Percentiles rank a stretch among this genome's conserved stretches.
These are phyloP conservation scores for Didymella segeticola DNA, from an alignment of 2,329 filamentous ascomycete genomes.

Conservation along the genomic window DNA sequence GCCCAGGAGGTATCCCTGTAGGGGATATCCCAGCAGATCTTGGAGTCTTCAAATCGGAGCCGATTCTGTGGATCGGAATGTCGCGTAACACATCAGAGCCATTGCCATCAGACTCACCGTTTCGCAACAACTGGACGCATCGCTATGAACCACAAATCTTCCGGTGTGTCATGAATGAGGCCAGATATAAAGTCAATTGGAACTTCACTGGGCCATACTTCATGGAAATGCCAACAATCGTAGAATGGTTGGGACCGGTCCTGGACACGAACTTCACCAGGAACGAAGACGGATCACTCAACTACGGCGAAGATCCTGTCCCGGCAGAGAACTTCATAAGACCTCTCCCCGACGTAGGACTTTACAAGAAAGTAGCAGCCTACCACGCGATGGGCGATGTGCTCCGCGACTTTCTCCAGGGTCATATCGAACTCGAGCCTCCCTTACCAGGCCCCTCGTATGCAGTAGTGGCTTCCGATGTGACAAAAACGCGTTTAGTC, in stretches of 20 bases:
- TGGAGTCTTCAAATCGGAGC: conserved; percentile 44
- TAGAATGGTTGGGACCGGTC: conserved; percentile 35
- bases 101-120: conserved; percentile 28
- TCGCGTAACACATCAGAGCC: conserved; percentile 35
- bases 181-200: conserved; percentile 43
- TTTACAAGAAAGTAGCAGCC: conserved; percentile 44
- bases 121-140: conserved; percentile 36
- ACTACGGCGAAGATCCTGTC: conserved; percentile 38
- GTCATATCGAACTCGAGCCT: conserved; percentile 39
- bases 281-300: conserved; percentile 47
- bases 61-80: conserved; percentile 47
- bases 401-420: conserved; percentile 41
- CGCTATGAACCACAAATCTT: conserved; percentile 40
- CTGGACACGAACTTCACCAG: conserved; percentile 39
- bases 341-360: conserved; percentile 29
- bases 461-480: conserved; percentile 38
- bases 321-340: conserved; percentile 36
- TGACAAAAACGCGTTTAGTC: conserved; percentile 55
- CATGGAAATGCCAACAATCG: conserved; percentile 22
- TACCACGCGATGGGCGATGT: conserved; percentile 45
- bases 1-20: conserved; percentile 41
- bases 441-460: conserved; percentile 38
- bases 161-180: conserved; percentile 44
- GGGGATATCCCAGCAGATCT: conserved; percentile 27
- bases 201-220: conserved; percentile 41